A percentile compares a stretch with the other conserved stretches of the same genome.
These are phyloP conservation scores for Euphorbia schlechtendalii DNA, from an alignment of 441 rosid genomes.

Conservation along the genomic window DNA sequence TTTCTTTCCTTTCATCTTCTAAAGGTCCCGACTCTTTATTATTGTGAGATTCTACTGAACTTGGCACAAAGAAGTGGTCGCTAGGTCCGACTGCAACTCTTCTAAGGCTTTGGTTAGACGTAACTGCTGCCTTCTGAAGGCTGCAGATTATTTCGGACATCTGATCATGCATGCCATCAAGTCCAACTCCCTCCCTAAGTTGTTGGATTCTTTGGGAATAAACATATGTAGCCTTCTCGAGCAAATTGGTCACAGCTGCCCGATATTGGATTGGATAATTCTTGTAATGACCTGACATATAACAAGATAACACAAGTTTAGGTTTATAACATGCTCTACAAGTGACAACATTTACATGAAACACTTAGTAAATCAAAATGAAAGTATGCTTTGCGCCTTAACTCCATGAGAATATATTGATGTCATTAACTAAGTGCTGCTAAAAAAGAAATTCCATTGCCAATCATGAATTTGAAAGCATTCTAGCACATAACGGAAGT, in stretches of 20 bases:
- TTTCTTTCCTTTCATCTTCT: constrained; percentile 48
- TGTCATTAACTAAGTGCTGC: no score
- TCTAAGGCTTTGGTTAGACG: constrained; percentile 77
- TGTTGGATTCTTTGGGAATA: constrained; percentile 50
- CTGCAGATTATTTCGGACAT: constrained; percentile 70
- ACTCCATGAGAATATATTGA: no score
- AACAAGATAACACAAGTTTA: constrained; percentile 18
- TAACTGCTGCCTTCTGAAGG: constrained; percentile 83
- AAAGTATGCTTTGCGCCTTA: background rate
- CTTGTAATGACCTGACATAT: constrained; percentile 67
- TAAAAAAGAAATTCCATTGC: no score
- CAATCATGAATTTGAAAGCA: no score
- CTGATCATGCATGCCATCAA: constrained; percentile 49
- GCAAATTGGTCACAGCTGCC: constrained; percentile 55
- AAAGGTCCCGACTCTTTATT: constrained; percentile 33
- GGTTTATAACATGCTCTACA: constrained; percentile 12
- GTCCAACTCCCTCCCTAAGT: constrained; percentile 48
- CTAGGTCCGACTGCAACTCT: constrained; percentile 72
- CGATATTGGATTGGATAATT: constrained; percentile 71
- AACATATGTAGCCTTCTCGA: constrained; percentile 55
- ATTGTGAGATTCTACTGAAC: constrained; percentile 40
- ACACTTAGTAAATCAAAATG: background rate
- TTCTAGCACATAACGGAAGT: no score
- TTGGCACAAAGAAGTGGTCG: constrained; percentile 79
- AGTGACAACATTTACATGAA: background rate